phyloP scores from a whole-genome alignment of 768 basidiomycete species.

The Leccinum disarticulatum region DNA sequence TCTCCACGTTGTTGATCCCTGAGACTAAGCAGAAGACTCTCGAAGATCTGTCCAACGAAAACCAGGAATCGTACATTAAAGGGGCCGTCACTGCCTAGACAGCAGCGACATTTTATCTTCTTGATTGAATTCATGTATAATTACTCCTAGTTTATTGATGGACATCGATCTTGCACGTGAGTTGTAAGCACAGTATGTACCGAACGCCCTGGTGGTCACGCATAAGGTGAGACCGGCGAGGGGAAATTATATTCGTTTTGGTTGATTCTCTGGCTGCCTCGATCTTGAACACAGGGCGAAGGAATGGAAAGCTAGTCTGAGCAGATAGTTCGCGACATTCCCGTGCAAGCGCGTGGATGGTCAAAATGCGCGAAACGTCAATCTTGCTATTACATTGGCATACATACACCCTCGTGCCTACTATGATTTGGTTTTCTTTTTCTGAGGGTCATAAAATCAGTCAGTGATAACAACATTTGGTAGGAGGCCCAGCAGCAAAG shows the following conservation, averaged over 20 bases:
- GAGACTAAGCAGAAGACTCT: constrained; percentile 71
- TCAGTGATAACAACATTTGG: not conserved
- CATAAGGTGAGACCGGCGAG: not conserved
- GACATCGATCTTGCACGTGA: not conserved
- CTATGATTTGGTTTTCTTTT: constrained; percentile 37
- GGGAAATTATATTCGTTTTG: not conserved
- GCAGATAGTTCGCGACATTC: not conserved
- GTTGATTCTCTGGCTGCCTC: not conserved
- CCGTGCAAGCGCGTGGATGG: too few relatives aligned
- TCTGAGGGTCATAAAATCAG: constrained; percentile 16
- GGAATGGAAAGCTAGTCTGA: not conserved
- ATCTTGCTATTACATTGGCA: not conserved
- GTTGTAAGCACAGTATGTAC: not conserved
- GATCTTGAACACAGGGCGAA: not conserved
- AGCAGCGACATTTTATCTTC: not conserved
- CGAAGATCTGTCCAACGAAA: constrained; percentile 74
- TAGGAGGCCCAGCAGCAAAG: not conserved
- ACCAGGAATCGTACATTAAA: constrained; percentile 58
- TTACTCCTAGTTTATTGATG: constrained; percentile 2
- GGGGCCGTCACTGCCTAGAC: constrained; percentile 17
- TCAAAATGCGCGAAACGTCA: not conserved
- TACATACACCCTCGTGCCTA: constrained; percentile 8
- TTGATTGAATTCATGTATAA: not conserved
- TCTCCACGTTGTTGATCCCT: constrained; percentile 76
- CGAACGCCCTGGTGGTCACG: not conserved